phyloP scores from a whole-genome alignment of 1,284 basidiomycete species.

The Apiotrichum brassicae region DNA sequence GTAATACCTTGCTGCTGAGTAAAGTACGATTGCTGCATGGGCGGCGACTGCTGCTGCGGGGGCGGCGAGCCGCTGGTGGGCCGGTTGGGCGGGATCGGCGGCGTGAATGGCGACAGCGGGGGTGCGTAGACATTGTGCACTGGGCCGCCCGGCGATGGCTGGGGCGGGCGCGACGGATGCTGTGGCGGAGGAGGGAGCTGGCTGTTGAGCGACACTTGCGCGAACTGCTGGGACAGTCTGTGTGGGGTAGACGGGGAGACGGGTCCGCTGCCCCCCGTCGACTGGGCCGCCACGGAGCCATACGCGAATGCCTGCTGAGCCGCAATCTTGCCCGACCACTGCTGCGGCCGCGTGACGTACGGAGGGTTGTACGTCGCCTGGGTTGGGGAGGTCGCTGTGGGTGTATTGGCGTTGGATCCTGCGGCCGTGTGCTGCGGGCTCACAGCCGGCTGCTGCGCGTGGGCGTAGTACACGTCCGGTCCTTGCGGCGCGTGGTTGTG shows the following conservation, averaged over 20 bases:
- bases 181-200: not conserved
- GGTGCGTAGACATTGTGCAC: not conserved
- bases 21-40: not conserved
- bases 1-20: not conserved
- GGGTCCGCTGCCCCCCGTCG: not conserved
- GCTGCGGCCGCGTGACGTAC: not conserved
- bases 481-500: not conserved
- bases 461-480: not conserved
- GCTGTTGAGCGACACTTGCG: not conserved
- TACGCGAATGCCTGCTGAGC: not conserved
- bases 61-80: not conserved
- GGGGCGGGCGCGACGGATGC: not conserved
- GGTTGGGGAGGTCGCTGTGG: not conserved
- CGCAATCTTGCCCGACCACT: not conserved
- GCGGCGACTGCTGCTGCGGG: not conserved
- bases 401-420: not conserved
- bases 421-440: not conserved
- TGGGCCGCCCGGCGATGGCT: not conserved
- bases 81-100: not conserved
- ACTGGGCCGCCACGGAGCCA: not conserved
- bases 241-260: not conserved
- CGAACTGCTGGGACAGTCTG: not conserved
- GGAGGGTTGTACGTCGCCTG: not conserved
- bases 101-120: not conserved
- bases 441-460: not conserved